Conservation (phyloP, 768 basidiomycete genomes). For the Agaricus bisporus region DNA sequence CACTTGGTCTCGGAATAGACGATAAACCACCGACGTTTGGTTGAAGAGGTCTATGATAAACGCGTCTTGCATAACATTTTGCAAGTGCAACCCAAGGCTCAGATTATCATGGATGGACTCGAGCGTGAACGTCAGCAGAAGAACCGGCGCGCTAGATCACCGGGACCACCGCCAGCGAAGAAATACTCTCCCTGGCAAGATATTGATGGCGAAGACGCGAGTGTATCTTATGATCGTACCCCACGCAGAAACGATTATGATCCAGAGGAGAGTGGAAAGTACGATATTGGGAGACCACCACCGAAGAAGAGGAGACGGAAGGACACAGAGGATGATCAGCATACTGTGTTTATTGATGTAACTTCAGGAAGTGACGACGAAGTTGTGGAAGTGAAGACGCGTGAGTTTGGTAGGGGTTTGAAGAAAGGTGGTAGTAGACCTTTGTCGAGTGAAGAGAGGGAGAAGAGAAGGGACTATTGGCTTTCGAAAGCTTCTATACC, state of each 20-base stretch:
- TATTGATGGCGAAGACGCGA: slow-evolving; percentile 3
- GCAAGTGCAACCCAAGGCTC: slow-evolving; percentile 30
- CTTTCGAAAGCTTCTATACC: slow-evolving; percentile 42
- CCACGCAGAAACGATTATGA: slow-evolving; percentile 9
- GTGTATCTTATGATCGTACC: neutral
- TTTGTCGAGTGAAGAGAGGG: slow-evolving; percentile 13
- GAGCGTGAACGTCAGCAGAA: neutral
- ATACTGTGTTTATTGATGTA: slow-evolving; percentile 46
- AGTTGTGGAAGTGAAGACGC: slow-evolving; percentile 19
- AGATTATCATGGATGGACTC: slow-evolving; percentile 11
- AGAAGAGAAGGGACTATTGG: slow-evolving; percentile 48
- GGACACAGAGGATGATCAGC: slow-evolving; percentile 30
- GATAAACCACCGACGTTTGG: slow-evolving; percentile 63
- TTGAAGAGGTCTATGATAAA: slow-evolving; percentile 63
- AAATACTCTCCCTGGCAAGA: slow-evolving; percentile 8
- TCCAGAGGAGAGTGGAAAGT: slow-evolving; percentile 52
- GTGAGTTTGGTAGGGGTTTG: slow-evolving; percentile 13
- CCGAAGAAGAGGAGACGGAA: slow-evolving; percentile 41
- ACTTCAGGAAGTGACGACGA: slow-evolving; percentile 19
- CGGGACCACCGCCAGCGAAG: neutral
- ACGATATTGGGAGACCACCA: slow-evolving; percentile 44
- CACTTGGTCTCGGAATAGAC: slow-evolving; percentile 37
- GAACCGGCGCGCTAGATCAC: neutral
- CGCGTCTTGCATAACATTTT: slow-evolving; percentile 54
- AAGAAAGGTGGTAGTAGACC: slow-evolving; percentile 4